Evolutionary conservation across 2,329 filamentous ascomycete genomes (phyloP), one percentile per base, ranked within the genome.

Genomic region (Pyrenophora seminiperda): DNA sequence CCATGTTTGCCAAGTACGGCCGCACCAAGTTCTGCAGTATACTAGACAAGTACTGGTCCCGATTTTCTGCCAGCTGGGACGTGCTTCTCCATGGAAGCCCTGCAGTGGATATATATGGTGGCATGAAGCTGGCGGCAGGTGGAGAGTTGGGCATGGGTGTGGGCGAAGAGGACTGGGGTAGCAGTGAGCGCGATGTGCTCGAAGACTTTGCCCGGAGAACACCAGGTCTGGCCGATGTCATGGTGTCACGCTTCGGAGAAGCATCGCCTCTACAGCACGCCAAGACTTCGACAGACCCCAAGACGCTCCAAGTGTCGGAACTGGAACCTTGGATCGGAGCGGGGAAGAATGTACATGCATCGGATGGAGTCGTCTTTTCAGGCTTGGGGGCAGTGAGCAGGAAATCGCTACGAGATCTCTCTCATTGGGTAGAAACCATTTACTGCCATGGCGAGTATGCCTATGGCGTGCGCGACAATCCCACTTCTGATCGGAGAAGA

Each of bases 101-200:
- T 0, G 86, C 87, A 2, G 83, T 88, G 1, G 87, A 87, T 56
- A 79, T 96, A 4, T 91, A 91, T 65, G 85, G 87, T 9, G 91
- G 90, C 5, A 85, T 96, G 67, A 96, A 96, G 72, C 80, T 99
- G 24, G 90, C 92, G 10, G 90, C 88, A 5, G 91, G 90, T 27
- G 93, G 94, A 14, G 93, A 97, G 74, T 82, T 97, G 19, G 94
- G 94, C 13, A 84, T 97, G 37, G 94, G 94, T 0, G 94, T 97
- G 1, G 94, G 94, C 14, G 94, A 97, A 71, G 94, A 97, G 75
- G 90, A 97, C 47, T 88, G 91, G 71, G 93, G 93, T 4, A 97
- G 93, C 68, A 91, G 91, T 24, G 93, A 97, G 76, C 82, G 93
- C 63, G 93, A 95, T 63, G 93, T 97, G 0, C 78, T 99, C 1